phyloP scores from a whole-genome alignment of 441 rosid genomes.

The Erysimum cheiri region DNA sequence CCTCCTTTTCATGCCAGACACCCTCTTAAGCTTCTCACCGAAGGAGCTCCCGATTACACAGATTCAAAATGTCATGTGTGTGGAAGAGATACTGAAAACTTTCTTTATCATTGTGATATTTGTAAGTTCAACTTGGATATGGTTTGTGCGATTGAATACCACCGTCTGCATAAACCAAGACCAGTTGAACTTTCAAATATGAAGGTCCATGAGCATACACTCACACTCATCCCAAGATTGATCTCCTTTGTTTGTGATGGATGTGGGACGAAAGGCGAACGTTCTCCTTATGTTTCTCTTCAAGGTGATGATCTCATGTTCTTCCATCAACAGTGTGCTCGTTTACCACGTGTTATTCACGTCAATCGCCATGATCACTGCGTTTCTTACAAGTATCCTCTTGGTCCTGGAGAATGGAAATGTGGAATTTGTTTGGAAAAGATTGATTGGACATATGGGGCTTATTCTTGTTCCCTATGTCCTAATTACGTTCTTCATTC shows the following conservation, averaged over 20 bases:
- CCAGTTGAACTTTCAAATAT: neutral
- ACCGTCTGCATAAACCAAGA: too few relatives aligned
- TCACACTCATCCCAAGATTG: slow-evolving; percentile 22
- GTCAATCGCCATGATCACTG: slow-evolving; percentile 19
- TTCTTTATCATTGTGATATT: slow-evolving; percentile 28
- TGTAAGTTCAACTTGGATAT: slow-evolving; percentile 19
- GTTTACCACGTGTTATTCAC: slow-evolving; percentile 13
- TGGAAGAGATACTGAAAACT: neutral
- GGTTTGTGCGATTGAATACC: neutral
- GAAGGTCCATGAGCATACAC: slow-evolving; percentile 21
- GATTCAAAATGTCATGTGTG: neutral
- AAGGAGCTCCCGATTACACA: neutral
- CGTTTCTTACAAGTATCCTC: neutral
- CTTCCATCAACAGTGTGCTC: slow-evolving; percentile 16
- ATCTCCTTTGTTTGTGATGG: neutral
- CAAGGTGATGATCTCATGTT: neutral
- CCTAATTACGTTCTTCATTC: neutral
- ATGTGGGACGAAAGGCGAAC: neutral
- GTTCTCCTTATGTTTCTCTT: slow-evolving; percentile 6
- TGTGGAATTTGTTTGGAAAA: slow-evolving; percentile 2
- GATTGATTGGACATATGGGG: slow-evolving; percentile 15
- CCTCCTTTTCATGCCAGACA: neutral
- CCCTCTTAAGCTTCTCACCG: slow-evolving; percentile 16
- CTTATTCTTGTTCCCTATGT: neutral
- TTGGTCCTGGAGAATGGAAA: slow-evolving; percentile 16